Evolutionary conservation across 1,139 yeast species (phyloP), one percentile per base, ranked within the genome.

Genomic region (Pichia inconspicua): DNA sequence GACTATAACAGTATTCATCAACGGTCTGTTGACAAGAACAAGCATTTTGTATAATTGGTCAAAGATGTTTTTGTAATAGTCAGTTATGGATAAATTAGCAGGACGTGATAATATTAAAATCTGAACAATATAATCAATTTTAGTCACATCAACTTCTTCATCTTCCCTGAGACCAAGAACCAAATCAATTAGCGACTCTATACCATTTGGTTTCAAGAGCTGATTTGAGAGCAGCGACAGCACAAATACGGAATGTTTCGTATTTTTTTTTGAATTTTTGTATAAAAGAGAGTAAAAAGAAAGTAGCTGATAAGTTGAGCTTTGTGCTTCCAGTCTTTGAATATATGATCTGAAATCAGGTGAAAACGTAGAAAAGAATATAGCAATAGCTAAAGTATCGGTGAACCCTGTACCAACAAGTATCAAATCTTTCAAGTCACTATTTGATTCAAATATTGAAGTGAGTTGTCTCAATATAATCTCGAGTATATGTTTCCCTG

Each of bases 91-190:
- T 12, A 82, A 58, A 1, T 65, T 58, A 49, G 67, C 68, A 0
- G 96, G 96, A 55, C 81, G 80, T 38, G 80, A 67, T n/a, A 48
- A 45, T 41, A 84, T 64, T 12, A 87, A 64, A 2, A 86, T 73
- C 44, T 72, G 74, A 19, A 85, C 77, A 1, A 86, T 84, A 52
- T 81, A 76, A 27, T 80, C 80, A 46, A 87, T 71, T 56, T 80
- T 84, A 38, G 78, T 80, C 25, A 80, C 64, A 51, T 81, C 80
- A 8, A 88, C 68, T 30, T 82, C 81, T 47, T 84, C 94, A 48
- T 74, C 74, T 41, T 87, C 95, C 52, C 96, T 69, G 37, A 85
- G 68, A 0, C 95, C 96, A 15, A 87, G 71, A 0, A 85, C 73
- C 55, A 84, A 81, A 64, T 92, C 97, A 35, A 89, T 73, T 45